A percentile compares a stretch with the other conserved stretches of the same genome.
These are phyloP conservation scores for Skeletonema potamos DNA, from an alignment of 108 stramenopile species.

Conservation along the genomic window DNA sequence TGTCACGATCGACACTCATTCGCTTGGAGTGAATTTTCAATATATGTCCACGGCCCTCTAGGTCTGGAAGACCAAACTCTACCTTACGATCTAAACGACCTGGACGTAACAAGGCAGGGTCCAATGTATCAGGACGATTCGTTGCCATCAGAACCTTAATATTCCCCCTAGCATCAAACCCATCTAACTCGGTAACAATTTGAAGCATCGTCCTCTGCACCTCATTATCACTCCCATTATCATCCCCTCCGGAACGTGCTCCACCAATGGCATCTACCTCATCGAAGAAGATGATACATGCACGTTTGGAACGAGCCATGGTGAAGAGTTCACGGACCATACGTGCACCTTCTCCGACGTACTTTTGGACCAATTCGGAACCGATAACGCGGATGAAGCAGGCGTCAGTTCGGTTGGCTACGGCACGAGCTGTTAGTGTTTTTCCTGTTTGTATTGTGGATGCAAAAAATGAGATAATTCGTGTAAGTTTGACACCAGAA, in stretches of 20 bases:
- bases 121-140: constrained; percentile 90
- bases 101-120: constrained; percentile 84
- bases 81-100: constrained; percentile 94
- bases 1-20: constrained; percentile 97
- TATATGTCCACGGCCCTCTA: constrained; percentile 59
- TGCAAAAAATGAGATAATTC: constrained; percentile 60
- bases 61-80: constrained; percentile 89
- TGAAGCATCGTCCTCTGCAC: constrained; percentile 96
- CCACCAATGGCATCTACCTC: constrained; percentile 95
- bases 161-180: constrained; percentile 74
- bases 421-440: constrained; percentile 95
- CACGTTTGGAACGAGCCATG: constrained; percentile 97
- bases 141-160: constrained; percentile 90
- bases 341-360: constrained; percentile 98
- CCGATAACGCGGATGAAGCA: constrained; percentile 97
- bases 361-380: constrained; percentile 95
- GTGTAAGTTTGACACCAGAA: too few species aligned
- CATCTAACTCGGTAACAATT: constrained; percentile 97
- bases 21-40: constrained; percentile 93
- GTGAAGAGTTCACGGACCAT: constrained; percentile 99
- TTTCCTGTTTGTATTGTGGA: constrained; percentile 97
- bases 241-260: constrained; percentile 87
- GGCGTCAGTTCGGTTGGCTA: constrained; percentile 94
- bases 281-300: constrained; percentile 97
- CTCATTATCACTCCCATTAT: constrained; percentile 74